Evolutionary conservation across 2,329 filamentous ascomycete species (phyloP).

Genomic region (Cladosporium sp.): DNA sequence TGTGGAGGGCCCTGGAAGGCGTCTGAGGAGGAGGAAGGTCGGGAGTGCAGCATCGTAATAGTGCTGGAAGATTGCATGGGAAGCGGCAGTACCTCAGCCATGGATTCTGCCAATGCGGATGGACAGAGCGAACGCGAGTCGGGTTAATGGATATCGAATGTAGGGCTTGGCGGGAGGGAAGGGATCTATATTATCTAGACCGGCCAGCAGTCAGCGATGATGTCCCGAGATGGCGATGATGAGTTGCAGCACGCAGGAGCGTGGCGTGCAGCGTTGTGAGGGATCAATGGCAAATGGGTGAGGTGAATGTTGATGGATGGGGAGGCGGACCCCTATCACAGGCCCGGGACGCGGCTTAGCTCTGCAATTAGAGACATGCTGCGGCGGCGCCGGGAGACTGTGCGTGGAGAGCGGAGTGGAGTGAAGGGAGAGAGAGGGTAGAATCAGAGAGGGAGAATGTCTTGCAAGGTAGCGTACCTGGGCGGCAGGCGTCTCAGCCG

Average conservation of each 20-base stretch:
- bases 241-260: conserved; percentile 14
- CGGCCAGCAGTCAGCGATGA: conserved; percentile 29
- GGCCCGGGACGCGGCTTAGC: conserved; percentile 12
- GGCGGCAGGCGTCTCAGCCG: conserved; percentile 7
- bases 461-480: conserved; percentile 7
- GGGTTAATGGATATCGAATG: conserved; percentile 15
- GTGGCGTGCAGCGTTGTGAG: conserved; percentile 12
- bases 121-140: conserved; percentile 13
- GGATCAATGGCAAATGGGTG: conserved; percentile 12
- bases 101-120: conserved; percentile 23
- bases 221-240: conserved; percentile 14
- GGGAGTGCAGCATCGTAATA: conserved; percentile 47
- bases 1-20: conserved; percentile 39
- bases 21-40: conserved; percentile 43
- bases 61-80: conserved; percentile 43
- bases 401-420: conserved; percentile 1
- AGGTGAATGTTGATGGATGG: conserved; percentile 13
- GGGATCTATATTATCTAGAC: conserved; percentile 27
- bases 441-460: background rate
- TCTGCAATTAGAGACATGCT: conserved; percentile 17
- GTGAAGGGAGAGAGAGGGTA: background rate
- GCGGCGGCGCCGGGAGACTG: conserved; percentile 6
- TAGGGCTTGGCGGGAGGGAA: conserved; percentile 15
- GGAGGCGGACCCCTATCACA: conserved; percentile 13
- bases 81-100: conserved; percentile 45